These are phyloP conservation scores for Coemansia erecta DNA, from an alignment of 192 early-diverging fungal genomes.

Conservation along the genomic window DNA sequence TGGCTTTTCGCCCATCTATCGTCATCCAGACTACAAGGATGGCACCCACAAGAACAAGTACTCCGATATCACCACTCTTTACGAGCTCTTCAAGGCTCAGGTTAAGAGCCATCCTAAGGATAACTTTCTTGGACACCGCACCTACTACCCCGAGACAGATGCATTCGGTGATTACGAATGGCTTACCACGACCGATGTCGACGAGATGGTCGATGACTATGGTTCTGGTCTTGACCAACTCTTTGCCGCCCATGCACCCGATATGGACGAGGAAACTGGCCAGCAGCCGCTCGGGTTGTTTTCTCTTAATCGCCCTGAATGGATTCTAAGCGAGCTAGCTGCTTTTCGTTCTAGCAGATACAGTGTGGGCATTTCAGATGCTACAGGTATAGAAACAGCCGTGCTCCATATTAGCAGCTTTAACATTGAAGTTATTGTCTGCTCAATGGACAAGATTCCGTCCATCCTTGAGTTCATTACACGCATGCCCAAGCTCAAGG, in stretches of 20 bases:
- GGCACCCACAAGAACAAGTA: conserved; percentile 22
- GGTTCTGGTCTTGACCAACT: conserved; percentile 65
- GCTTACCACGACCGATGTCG: too few relatives aligned
- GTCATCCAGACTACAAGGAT: conserved; percentile 32
- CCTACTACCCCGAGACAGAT: conserved; percentile 45
- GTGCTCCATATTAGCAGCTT: conserved; percentile 76
- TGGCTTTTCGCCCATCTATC: conserved; percentile 1
- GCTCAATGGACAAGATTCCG: too few relatives aligned
- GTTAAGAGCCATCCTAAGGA: conserved; percentile 12
- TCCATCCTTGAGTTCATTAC: conserved; percentile 57
- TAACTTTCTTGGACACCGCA: conserved; percentile 56
- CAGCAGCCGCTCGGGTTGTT: conserved; percentile 62
- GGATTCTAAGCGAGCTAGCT: conserved; percentile 64
- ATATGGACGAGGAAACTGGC: too few relatives aligned
- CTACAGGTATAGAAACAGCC: conserved; percentile 67
- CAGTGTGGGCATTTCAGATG: conserved; percentile 76
- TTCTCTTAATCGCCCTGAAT: conserved; percentile 68
- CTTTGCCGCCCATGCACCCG: conserved; percentile 40
- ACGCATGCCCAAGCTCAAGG: conserved; percentile 62
- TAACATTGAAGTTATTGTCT: conserved; percentile 60
- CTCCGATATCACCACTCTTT: conserved; percentile 23
- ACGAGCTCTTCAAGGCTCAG: conserved; percentile 28
- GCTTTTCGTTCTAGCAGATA: conserved; percentile 59
- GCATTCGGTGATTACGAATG: conserved; percentile 42
- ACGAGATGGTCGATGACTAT: conserved; percentile 58